Conservation (phyloP, 148 eudicot genomes). For the Beta vulgaris region DNA sequence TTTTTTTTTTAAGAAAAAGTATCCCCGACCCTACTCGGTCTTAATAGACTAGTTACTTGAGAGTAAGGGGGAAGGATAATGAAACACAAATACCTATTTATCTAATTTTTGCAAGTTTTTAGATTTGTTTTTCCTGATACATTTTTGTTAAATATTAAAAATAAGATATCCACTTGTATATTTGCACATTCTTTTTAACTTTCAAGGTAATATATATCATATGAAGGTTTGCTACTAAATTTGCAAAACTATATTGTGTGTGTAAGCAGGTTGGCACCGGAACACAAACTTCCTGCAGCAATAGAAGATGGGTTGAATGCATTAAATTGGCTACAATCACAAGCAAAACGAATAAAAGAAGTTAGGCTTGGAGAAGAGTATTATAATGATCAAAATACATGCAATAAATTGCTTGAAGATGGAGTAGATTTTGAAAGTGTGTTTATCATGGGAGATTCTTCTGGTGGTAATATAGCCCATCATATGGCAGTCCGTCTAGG, state of each 20-base stretch:
- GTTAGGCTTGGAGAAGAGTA: neutral
- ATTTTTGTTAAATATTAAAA: no score
- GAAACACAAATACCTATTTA: no score
- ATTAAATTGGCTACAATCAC: conserved; percentile 49
- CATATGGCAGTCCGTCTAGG: conserved; percentile 59
- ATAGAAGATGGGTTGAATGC: conserved; percentile 48
- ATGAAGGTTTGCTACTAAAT: no score
- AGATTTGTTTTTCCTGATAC: no score
- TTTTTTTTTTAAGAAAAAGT: no score
- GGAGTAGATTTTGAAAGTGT: conserved; percentile 54
- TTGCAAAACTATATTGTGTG: neutral
- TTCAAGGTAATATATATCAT: no score
- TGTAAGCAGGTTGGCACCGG: conserved; percentile 55
- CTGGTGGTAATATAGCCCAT: conserved; percentile 84
- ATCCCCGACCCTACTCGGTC: no score
- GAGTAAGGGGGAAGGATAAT: no score
- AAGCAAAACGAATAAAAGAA: conserved; percentile 31
- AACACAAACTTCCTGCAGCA: conserved; percentile 74
- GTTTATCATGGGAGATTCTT: conserved; percentile 67
- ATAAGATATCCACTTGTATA: no score
- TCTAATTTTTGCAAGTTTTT: no score
- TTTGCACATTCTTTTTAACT: no score
- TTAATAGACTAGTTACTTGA: no score
- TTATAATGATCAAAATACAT: neutral
- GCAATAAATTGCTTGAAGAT: conserved; percentile 27